These are phyloP conservation scores for Omphalotus olearius DNA, from an alignment of 1,284 basidiomycete species.

Conservation along the genomic window DNA sequence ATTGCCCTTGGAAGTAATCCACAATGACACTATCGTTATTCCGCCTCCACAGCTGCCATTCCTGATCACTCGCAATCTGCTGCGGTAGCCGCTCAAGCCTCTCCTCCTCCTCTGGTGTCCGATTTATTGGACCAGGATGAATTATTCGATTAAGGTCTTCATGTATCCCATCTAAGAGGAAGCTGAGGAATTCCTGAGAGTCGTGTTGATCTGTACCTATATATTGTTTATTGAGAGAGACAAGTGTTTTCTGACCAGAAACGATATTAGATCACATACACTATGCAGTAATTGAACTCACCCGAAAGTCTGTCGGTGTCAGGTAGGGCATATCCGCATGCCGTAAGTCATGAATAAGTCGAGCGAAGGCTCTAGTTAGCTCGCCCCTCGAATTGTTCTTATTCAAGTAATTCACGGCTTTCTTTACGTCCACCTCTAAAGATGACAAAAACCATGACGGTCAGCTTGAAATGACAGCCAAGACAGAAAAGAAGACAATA, in stretches of 20 bases:
- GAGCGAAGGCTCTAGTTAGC: slow-evolving; percentile 81
- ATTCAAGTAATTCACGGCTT: slow-evolving; percentile 86
- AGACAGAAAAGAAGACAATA: slow-evolving; percentile 26
- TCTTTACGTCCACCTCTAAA: slow-evolving; percentile 83
- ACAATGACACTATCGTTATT: slow-evolving; percentile 94
- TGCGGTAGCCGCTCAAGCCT: slow-evolving; percentile 84
- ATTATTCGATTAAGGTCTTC: slow-evolving; percentile 93
- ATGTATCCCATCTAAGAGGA: slow-evolving; percentile 93
- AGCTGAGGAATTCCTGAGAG: slow-evolving; percentile 95
- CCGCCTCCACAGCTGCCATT: slow-evolving; percentile 90
- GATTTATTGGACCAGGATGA: slow-evolving; percentile 67
- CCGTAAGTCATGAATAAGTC: slow-evolving; percentile 86
- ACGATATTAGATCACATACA: not conserved
- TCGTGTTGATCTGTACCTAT: slow-evolving; percentile 93
- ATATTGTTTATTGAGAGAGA: slow-evolving; percentile 84
- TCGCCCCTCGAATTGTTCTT: slow-evolving; percentile 86
- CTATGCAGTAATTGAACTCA: slow-evolving; percentile 33
- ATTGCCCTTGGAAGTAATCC: slow-evolving; percentile 97
- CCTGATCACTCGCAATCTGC: slow-evolving; percentile 88
- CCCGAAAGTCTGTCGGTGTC: slow-evolving; percentile 83
- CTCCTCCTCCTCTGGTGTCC: slow-evolving; percentile 83
- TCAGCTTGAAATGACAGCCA: not conserved
- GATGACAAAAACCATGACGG: not conserved
- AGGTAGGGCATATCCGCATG: slow-evolving; percentile 82
- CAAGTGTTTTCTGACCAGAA: slow-evolving; percentile 69